These are phyloP conservation scores for Euphorbia lathyris DNA, from an alignment of 345 rosid genomes.

Conservation along the genomic window DNA sequence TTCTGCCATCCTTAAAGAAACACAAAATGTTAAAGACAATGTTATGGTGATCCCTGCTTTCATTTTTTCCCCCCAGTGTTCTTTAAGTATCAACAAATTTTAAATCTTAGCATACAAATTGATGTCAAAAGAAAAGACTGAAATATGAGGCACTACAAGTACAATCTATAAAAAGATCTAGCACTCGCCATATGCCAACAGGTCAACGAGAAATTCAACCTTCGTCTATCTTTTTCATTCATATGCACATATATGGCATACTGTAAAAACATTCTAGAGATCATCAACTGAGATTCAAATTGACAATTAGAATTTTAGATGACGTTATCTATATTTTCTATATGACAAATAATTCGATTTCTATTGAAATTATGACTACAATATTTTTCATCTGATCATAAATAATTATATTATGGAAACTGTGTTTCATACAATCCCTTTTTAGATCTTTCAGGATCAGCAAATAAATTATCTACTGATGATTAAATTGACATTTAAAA, in stretches of 20 bases:
- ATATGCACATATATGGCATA: background rate
- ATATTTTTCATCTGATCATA: too few species aligned
- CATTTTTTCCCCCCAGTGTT: background rate
- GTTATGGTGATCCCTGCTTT: background rate
- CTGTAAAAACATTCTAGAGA: background rate
- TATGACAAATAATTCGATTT: background rate
- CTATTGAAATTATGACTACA: too few species aligned
- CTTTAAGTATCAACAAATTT: background rate
- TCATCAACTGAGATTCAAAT: too few species aligned
- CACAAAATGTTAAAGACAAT: background rate
- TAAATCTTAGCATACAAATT: background rate
- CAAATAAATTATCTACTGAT: too few species aligned
- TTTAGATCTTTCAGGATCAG: background rate
- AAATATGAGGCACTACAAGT: background rate
- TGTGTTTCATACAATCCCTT: background rate
- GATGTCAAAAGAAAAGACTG: background rate
- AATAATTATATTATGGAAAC: background rate
- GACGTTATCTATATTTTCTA: background rate
- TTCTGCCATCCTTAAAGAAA: background rate
- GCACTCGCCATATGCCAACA: background rate
- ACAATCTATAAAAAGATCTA: background rate
- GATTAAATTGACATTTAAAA: too few species aligned
- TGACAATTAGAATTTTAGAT: background rate
- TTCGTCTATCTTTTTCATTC: background rate
- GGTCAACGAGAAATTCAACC: background rate